Evolutionary conservation across 192 early-diverging fungal species (phyloP).

Genomic region (Umbelopsis isabellina): DNA sequence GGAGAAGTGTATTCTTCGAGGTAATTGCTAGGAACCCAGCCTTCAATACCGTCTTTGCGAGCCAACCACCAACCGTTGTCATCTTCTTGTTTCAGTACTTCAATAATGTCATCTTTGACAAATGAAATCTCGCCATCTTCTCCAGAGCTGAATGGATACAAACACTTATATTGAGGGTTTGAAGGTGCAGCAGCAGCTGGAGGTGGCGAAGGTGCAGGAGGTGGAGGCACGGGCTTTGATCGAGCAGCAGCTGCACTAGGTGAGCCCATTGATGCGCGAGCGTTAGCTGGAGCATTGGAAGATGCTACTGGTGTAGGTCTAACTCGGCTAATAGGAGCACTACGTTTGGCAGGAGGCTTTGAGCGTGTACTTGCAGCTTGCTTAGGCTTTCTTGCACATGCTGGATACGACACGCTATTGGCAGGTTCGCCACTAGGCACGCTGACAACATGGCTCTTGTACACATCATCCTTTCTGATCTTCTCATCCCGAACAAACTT

Average conservation of each 20-base stretch:
- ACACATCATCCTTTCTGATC: conserved; percentile 51
- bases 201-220: conserved; percentile 53
- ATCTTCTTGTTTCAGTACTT: conserved; percentile 65
- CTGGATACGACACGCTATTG: conserved; percentile 48
- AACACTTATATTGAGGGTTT: conserved; percentile 62
- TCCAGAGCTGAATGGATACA: conserved; percentile 69
- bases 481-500: conserved; percentile 78
- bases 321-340: conserved; percentile 22
- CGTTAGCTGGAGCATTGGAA: background rate
- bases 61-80: conserved; percentile 64
- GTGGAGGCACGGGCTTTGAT: conserved; percentile 55
- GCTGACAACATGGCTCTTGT: conserved; percentile 73
- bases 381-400: conserved; percentile 38
- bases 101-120: conserved; percentile 66
- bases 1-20: conserved; percentile 61
- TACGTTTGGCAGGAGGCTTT: conserved; percentile 7
- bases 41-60: conserved; percentile 61
- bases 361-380: background rate
- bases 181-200: conserved; percentile 43
- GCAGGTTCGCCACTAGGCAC: conserved; percentile 65
- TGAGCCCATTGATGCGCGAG: conserved; percentile 11
- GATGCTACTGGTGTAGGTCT: conserved; percentile 11
- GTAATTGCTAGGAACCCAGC: conserved; percentile 84
- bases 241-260: conserved; percentile 30
- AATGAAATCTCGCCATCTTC: conserved; percentile 68